Percentiles rank a stretch among this genome's conserved stretches.
Conservation (phyloP, 2,329 filamentous ascomycete genomes). For the Cercospora brassicicola region DNA sequence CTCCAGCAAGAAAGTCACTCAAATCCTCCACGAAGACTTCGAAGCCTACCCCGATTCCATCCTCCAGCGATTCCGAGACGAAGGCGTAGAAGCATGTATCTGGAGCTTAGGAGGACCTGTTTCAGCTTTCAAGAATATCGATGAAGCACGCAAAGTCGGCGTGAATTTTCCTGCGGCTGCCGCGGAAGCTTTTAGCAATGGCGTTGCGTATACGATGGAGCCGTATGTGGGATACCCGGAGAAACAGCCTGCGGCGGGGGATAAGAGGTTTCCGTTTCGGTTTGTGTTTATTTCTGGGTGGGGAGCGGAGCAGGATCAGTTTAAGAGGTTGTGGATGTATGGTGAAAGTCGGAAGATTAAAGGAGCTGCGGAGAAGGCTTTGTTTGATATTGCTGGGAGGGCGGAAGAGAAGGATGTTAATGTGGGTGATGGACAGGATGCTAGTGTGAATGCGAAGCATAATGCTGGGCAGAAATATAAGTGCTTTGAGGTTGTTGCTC, state of each 20-base stretch:
- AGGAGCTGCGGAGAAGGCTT: constrained; percentile 41
- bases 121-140: constrained; percentile 30
- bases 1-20: constrained; percentile 37
- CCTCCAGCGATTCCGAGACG: constrained; percentile 40
- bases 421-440: constrained; percentile 19
- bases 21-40: constrained; percentile 53
- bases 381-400: constrained; percentile 36
- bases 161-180: constrained; percentile 37
- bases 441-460: constrained; percentile 1
- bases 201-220: constrained; percentile 31
- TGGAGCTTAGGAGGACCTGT: constrained; percentile 42
- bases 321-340: constrained; percentile 41
- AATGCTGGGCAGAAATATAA: constrained; percentile 28
- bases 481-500: constrained; percentile 39
- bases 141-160: constrained; percentile 37
- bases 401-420: constrained; percentile 30
- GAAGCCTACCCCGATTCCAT: constrained; percentile 51
- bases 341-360: constrained; percentile 40
- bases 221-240: constrained; percentile 29
- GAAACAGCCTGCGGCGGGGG: constrained; percentile 25
- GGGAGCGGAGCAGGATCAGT: constrained; percentile 44
- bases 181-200: constrained; percentile 37
- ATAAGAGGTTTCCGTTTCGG: constrained; percentile 41
- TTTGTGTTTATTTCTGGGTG: constrained; percentile 47
- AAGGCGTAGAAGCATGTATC: constrained; percentile 49